Conservation (phyloP, 306 rosid genomes). For the Citrullus colocynthis region DNA sequence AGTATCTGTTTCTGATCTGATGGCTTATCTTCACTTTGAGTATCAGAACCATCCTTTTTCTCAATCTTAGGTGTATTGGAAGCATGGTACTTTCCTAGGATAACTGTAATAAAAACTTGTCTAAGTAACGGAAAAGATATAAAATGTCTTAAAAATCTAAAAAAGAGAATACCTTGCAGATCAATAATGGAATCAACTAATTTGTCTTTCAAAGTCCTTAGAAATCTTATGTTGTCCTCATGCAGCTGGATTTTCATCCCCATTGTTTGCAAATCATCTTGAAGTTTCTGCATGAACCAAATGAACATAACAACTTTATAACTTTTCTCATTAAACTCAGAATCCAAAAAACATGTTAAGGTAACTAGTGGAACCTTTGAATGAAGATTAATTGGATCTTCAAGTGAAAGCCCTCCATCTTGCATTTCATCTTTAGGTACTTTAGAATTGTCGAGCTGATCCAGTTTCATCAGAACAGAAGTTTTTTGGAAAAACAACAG, state of each 20-base stretch:
- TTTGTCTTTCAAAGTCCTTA: constrained; percentile 43
- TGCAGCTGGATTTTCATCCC: constrained; percentile 66
- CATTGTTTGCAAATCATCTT: constrained; percentile 49
- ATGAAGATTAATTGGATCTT: not conserved
- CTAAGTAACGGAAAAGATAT: constrained; percentile 4
- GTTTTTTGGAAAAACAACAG: not conserved
- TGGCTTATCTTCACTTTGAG: constrained; percentile 35
- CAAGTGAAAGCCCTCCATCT: constrained; percentile 8
- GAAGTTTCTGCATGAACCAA: constrained; percentile 48
- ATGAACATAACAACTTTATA: not conserved
- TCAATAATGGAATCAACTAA: constrained; percentile 52
- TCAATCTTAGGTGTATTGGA: constrained; percentile 20
- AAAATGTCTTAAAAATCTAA: not conserved
- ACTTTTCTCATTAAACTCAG: not conserved
- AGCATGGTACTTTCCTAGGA: constrained; percentile 34
- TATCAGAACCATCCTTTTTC: constrained; percentile 17
- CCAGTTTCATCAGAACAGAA: constrained; percentile 7
- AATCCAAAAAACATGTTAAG: not conserved
- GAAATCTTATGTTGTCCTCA: constrained; percentile 43
- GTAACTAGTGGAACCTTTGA: constrained; percentile 1
- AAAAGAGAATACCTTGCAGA: constrained; percentile 45
- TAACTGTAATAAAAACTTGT: constrained; percentile 17
- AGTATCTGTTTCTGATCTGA: constrained; percentile 42
- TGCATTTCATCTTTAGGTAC: constrained; percentile 10
- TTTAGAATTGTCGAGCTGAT: not conserved